Base-by-base conservation (phyloP, 2,329 filamentous ascomycete genomes). In the Saccharata proteae region DNA sequence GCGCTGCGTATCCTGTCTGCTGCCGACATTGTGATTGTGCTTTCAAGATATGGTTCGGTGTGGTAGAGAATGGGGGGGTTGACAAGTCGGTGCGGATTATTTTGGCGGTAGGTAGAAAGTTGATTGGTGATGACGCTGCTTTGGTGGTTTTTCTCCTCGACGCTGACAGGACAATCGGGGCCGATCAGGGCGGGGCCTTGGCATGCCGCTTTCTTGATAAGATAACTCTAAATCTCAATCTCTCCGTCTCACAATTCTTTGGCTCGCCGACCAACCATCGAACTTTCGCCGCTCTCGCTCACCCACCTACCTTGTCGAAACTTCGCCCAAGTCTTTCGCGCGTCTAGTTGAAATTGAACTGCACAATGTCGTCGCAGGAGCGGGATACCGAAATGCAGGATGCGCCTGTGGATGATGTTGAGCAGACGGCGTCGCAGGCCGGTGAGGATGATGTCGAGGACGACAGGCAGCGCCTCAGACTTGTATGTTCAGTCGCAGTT, bases 1-100 rank as follows among this genome's bases (percentile, higher is more conserved):
- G 83, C 77, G 57, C 78, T 83, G 52, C 88, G 80, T 34, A 57
- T 44, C 35, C 45, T 42, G 30, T 47, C 43, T 26, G 36, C 20
- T n/a, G n/a, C n/a, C n/a, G n/a, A n/a, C 30, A 42, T 43, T 26
- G 28, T 18, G 27, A 24, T 3, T 19, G 10, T 20, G 25, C n/a
- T 34, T 7, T 18, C 10, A 38, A 46, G 50, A 53, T 24, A 13
- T 7, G 7, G 16, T 37, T 48, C 36, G 39, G 35, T 29, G 29
- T 35, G 15, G 23, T 5, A 35, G n/a, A 7, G 16, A 19, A 9
- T n/a, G 16, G 15, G 22, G 11, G 13, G 29, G 14, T 19, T 14
- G 6, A 38, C 12, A n/a, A n/a, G n/a, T n/a, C n/a, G n/a, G n/a
- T n/a, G n/a, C n/a, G n/a, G n/a, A n/a, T n/a, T n/a, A 21, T 7